Evolutionary conservation across 2,329 filamentous ascomycete species (phyloP), one percentile per base, ranked within the genome.

Genomic region (Aspergillus aculeatinus): DNA sequence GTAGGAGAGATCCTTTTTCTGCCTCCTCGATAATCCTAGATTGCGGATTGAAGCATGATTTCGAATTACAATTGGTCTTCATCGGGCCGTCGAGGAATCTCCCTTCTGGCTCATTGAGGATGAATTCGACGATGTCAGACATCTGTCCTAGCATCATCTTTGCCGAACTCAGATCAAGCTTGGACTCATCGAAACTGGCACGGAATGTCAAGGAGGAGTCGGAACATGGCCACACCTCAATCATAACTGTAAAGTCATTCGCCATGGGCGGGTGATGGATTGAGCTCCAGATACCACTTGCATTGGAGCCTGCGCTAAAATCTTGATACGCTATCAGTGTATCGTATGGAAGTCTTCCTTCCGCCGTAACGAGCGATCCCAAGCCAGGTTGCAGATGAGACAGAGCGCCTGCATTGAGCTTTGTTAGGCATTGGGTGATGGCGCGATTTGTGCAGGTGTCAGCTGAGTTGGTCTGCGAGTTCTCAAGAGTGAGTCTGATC

Each of bases 311-410:
- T 42, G 62, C 62, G 19, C 59, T 68, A 53, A 71, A 76, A 52
- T 72, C 71, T 55, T 77, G 75, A 16, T 73, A 70, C 9, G 72
- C 73, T 10, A 77, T 57, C 11, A 72, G 65, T 1, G 75, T 77
- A 48, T 77, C 72, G 62, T 75, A 77, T 7, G 72, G 73, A 19
- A 75, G 60, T 5, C 66, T 62, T 3, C 68, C 68, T 21, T 71
- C 63, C 14, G 60, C 60, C 2, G 62, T 66, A 3, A 65, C 62
- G 11, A 70, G 29, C 5, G 69, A 67, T 16, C 70, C 70, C 3
- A 72, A 52, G 16, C 57, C 65, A 3, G 65, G 61, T 48, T 72
- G 70, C 35, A 72, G 54, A 23, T 72, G 58, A 7, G 65, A 63
- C 12, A 72, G 50, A 0, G 69, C 56, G 47, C 58, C 58, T 6